Evolutionary conservation across 805 yeast species (phyloP).

Genomic region (Lipomyces anomalus): DNA sequence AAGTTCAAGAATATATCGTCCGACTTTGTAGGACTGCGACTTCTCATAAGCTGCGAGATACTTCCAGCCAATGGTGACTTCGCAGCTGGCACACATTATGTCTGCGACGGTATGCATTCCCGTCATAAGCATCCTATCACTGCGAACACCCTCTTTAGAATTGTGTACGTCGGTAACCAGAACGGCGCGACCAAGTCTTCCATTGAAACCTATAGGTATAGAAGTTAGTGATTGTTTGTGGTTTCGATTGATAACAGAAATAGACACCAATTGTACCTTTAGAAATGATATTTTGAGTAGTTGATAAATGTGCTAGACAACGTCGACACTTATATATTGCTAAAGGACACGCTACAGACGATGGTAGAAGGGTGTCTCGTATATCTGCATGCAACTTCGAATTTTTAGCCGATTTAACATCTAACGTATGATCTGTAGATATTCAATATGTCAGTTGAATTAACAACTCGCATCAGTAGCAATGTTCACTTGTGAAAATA

Average conservation of each 20-base stretch:
- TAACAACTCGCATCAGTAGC: neutral
- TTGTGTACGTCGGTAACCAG: slow-evolving; percentile 13
- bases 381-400: neutral
- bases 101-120: slow-evolving; percentile 53
- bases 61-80: slow-evolving; percentile 55
- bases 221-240: neutral
- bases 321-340: slow-evolving; percentile 10
- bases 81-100: slow-evolving; percentile 49
- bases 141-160: slow-evolving; percentile 6
- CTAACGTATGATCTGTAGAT: neutral
- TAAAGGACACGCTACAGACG: slow-evolving; percentile 6
- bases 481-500: neutral
- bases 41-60: slow-evolving; percentile 44
- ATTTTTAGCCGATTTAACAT: neutral
- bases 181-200: slow-evolving; percentile 17
- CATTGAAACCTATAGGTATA: slow-evolving; percentile 6
- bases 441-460: neutral
- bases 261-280: slow-evolving; percentile 2
- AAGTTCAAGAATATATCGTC: slow-evolving; percentile 49
- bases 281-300: slow-evolving; percentile 8
- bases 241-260: neutral
- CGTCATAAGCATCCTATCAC: slow-evolving; percentile 41
- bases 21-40: slow-evolving; percentile 53
- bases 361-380: slow-evolving; percentile 4
- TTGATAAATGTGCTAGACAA: slow-evolving; percentile 14